Conservation (phyloP, 306 rosid species). For the Glycine soja region DNA sequence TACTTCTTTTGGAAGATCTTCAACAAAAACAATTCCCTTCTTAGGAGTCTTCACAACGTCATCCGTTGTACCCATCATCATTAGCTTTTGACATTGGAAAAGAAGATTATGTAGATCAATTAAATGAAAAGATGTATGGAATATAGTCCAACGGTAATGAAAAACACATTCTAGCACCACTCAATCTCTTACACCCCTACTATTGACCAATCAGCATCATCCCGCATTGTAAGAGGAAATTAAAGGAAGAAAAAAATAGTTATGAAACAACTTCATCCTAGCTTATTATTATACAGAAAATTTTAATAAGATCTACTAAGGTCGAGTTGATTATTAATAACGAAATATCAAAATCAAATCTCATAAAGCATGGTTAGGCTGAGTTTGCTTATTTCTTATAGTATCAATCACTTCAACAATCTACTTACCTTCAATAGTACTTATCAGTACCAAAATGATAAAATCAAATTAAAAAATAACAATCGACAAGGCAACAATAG, state of each 20-base stretch:
- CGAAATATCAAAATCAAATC: conserved; percentile 28
- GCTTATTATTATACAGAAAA: not conserved
- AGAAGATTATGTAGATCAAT: conserved; percentile 32
- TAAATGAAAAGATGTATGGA: conserved; percentile 4
- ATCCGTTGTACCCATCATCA: conserved; percentile 99
- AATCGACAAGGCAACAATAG: not conserved
- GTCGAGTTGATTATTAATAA: not conserved
- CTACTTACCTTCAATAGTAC: conserved; percentile 70
- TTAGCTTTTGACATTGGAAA: conserved; percentile 89
- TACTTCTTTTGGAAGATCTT: conserved; percentile 99
- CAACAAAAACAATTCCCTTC: conserved; percentile 87
- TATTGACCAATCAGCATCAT: conserved; percentile 88
- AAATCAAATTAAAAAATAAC: not conserved
- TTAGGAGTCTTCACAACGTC: conserved; percentile 93
- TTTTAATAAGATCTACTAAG: not conserved
- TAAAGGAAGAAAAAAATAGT: not conserved
- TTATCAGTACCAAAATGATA: not conserved
- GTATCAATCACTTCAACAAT: conserved; percentile 27
- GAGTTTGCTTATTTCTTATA: conserved; percentile 6
- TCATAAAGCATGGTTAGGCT: conserved; percentile 4
- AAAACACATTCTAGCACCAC: conserved; percentile 41
- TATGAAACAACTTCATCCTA: conserved; percentile 7
- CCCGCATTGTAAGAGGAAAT: conserved; percentile 60
- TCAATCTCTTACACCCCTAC: conserved; percentile 82
- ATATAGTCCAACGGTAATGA: conserved; percentile 6